Evolutionary conservation across 768 basidiomycete species (phyloP).

Genomic region (Rhizopogon vulgaris): DNA sequence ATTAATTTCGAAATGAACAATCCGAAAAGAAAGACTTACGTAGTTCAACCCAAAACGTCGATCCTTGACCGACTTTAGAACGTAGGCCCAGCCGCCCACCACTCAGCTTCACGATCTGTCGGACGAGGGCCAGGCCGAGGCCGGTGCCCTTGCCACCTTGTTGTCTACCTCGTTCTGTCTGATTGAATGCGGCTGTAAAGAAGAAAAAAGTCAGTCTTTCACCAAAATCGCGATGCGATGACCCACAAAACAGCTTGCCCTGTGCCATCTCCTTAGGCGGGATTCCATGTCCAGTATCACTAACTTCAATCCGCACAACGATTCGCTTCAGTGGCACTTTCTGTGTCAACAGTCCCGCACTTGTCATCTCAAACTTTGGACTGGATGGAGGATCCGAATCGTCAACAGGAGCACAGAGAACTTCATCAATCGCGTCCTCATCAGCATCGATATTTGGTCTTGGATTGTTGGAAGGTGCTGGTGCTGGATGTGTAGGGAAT

Average conservation of each 20-base stretch:
- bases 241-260: conserved; percentile 65
- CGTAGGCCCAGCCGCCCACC: conserved; percentile 70
- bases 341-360: not conserved
- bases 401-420: conserved; percentile 27
- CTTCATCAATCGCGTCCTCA: conserved; percentile 18
- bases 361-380: not conserved
- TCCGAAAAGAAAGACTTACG: conserved; percentile 29
- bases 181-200: conserved; percentile 60
- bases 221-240: not conserved
- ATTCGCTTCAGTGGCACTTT: conserved; percentile 45
- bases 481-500: conserved; percentile 18
- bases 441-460: conserved; percentile 4
- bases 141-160: conserved; percentile 75
- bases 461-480: conserved; percentile 6
- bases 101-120: conserved; percentile 71
- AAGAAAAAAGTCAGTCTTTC: conserved; percentile 6
- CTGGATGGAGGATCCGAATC: conserved; percentile 14
- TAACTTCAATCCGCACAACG: conserved; percentile 80
- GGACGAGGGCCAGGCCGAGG: conserved; percentile 68
- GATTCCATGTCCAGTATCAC: conserved; percentile 69
- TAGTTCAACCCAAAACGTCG: conserved; percentile 86
- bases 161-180: conserved; percentile 69
- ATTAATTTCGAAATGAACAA: not conserved
- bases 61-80: conserved; percentile 61
- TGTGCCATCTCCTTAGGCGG: conserved; percentile 61